phyloP scores from a whole-genome alignment of 2,329 filamentous ascomycete genomes.

The Pseudogymnoascus sp. region DNA sequence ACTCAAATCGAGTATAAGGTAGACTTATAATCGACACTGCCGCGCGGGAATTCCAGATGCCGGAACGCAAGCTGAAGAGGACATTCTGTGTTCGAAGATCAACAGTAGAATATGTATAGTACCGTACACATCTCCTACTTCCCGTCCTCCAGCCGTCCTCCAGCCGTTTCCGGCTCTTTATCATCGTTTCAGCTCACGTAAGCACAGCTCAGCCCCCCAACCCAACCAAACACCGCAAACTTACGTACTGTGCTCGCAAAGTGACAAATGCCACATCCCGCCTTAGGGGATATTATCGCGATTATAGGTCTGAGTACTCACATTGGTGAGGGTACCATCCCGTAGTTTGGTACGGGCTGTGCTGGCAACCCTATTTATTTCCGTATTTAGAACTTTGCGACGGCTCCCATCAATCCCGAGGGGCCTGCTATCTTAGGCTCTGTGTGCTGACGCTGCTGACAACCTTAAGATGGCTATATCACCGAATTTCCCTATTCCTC shows the following conservation, averaged over 20 bases:
- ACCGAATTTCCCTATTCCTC: neutral
- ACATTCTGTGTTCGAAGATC: neutral
- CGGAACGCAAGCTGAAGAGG: neutral
- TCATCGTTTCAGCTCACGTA: neutral
- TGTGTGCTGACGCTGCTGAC: neutral
- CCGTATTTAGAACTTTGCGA: conserved; percentile 3
- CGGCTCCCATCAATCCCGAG: neutral
- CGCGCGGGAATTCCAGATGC: neutral
- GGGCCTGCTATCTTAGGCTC: neutral
- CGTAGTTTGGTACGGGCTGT: neutral
- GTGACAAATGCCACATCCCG: neutral
- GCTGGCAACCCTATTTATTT: conserved; percentile 4
- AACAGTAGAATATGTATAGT: neutral
- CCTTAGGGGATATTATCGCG: neutral
- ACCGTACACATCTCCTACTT: neutral
- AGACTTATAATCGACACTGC: neutral
- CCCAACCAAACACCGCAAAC: neutral
- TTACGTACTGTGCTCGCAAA: neutral
- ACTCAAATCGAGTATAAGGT: neutral
- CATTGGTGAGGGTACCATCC: neutral
- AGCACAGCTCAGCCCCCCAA: conserved; percentile 3
- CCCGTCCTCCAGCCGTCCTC: neutral
- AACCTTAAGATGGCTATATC: neutral
- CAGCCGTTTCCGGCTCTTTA: neutral
- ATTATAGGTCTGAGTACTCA: neutral